Evolutionary conservation across 1,284 basidiomycete species (phyloP).

Genomic region (Sanguinoderma infundibulare): DNA sequence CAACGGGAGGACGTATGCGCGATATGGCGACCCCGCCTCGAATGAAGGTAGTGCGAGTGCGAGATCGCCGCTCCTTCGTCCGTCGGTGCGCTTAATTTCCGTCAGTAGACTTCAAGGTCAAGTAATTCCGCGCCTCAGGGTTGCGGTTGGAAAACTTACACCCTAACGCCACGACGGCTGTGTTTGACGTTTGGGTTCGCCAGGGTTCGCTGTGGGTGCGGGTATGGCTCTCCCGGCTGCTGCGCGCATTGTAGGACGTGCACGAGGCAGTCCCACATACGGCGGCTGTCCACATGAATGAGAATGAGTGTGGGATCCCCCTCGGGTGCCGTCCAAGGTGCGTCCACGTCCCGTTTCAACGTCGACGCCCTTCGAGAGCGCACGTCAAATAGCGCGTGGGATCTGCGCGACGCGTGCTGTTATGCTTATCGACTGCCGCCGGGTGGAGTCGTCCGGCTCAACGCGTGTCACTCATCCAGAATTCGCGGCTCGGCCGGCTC

Average conservation of each 20-base stretch:
- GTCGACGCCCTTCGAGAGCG: neutral
- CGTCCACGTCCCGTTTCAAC: slow-evolving; percentile 10
- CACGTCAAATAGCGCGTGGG: slow-evolving; percentile 13
- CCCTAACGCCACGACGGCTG: slow-evolving; percentile 25
- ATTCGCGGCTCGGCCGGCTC: neutral
- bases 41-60: neutral
- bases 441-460: neutral
- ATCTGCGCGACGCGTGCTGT: slow-evolving; percentile 9
- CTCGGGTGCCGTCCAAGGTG: slow-evolving; percentile 11
- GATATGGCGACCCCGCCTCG: neutral
- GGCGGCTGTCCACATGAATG: slow-evolving; percentile 12
- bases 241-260: neutral
- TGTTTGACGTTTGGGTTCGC: slow-evolving; percentile 11
- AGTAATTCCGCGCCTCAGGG: slow-evolving; percentile 11
- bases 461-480: neutral
- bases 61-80: slow-evolving; percentile 6
- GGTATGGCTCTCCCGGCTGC: neutral
- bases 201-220: neutral
- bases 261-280: slow-evolving; percentile 9
- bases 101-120: slow-evolving; percentile 15
- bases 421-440: slow-evolving; percentile 5
- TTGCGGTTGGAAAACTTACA: slow-evolving; percentile 11
- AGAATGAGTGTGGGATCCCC: slow-evolving; percentile 17
- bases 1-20: neutral
- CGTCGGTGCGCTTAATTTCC: slow-evolving; percentile 22